A percentile compares a stretch with the other conserved stretches of the same genome.
Evolutionary conservation across 169 alveolate species (phyloP).

Genomic region (Eimeria acervulina): DNA sequence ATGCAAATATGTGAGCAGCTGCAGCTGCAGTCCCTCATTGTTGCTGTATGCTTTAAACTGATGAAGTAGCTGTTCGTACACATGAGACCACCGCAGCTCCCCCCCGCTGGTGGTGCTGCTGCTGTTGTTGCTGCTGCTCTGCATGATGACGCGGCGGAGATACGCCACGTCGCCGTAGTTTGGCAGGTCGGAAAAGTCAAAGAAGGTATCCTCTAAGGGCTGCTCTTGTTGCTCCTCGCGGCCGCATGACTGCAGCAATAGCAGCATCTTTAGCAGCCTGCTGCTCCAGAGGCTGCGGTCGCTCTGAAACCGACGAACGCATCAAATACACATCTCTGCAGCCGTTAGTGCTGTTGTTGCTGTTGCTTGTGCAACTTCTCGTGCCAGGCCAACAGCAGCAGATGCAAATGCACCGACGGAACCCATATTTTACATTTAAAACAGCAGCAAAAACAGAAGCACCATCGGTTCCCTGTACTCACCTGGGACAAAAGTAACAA

Average conservation of each 20-base stretch:
- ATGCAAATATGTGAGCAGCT: constrained; percentile 44
- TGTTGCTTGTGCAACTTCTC: not conserved
- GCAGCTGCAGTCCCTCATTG: constrained; percentile 54
- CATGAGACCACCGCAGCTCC: constrained; percentile 38
- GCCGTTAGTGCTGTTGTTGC: not conserved
- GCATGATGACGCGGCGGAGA: constrained; percentile 46
- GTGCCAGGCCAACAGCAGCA: not conserved
- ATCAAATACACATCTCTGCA: not conserved
- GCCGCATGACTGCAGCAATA: constrained; percentile 40
- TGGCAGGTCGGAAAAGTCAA: constrained; percentile 58
- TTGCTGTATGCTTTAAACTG: constrained; percentile 47
- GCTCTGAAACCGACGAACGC: constrained; percentile 19
- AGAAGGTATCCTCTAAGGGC: constrained; percentile 34
- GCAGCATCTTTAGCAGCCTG: constrained; percentile 53
- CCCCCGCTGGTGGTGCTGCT: constrained; percentile 28
- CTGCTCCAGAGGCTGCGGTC: constrained; percentile 74
- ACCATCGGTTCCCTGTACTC: not conserved
- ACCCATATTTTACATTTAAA: not conserved
- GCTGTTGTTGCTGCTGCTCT: constrained; percentile 41
- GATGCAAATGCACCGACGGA: not conserved
- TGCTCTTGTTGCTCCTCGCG: constrained; percentile 63
- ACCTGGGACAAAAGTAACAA: constrained; percentile 55
- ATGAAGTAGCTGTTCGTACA: constrained; percentile 51
- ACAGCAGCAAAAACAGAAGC: constrained; percentile 3
- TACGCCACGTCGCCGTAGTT: constrained; percentile 55